Percentiles rank a stretch among this genome's conserved stretches.
Conservation (phyloP, 2,329 filamentous ascomycete genomes). For the Fusarium azukiicola region DNA sequence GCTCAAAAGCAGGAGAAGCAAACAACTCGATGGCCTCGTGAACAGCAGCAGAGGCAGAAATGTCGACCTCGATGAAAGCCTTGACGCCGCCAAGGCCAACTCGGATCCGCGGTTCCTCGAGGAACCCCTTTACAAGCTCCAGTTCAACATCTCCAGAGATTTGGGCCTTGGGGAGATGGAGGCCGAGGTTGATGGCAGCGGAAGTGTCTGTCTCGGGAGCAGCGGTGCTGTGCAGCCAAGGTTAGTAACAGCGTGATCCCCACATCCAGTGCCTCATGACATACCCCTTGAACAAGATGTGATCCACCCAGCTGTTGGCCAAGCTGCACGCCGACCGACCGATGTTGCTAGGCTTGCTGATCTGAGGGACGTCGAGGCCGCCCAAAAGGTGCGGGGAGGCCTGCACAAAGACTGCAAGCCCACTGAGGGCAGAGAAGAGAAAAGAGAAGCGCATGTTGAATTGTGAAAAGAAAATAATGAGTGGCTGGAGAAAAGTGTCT, state of each 20-base stretch:
- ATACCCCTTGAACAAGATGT: constrained; percentile 41
- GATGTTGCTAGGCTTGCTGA: constrained; percentile 6
- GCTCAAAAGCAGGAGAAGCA: constrained; percentile 59
- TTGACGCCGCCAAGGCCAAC: constrained; percentile 73
- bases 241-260: background rate
- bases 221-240: constrained; percentile 28
- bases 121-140: constrained; percentile 65
- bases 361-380: constrained; percentile 1
- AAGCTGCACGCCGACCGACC: constrained; percentile 31
- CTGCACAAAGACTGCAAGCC: constrained; percentile 45
- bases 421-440: constrained; percentile 40
- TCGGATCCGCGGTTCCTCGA: constrained; percentile 64
- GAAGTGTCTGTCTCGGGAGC: constrained; percentile 41
- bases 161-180: constrained; percentile 59
- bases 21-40: constrained; percentile 75
- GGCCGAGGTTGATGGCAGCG: constrained; percentile 48
- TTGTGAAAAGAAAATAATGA: constrained; percentile 44
- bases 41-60: constrained; percentile 67
- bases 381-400: constrained; percentile 46
- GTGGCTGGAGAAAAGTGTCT: constrained; percentile 47
- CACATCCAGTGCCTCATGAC: background rate
- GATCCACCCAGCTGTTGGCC: constrained; percentile 43
- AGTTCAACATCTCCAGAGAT: constrained; percentile 71
- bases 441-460: constrained; percentile 43
- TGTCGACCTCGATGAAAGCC: constrained; percentile 72